A percentile compares a stretch with the other conserved stretches of the same genome.
Evolutionary conservation across 495 filamentous ascomycete genomes (phyloP).

Genomic region (Cercophora scortea): DNA sequence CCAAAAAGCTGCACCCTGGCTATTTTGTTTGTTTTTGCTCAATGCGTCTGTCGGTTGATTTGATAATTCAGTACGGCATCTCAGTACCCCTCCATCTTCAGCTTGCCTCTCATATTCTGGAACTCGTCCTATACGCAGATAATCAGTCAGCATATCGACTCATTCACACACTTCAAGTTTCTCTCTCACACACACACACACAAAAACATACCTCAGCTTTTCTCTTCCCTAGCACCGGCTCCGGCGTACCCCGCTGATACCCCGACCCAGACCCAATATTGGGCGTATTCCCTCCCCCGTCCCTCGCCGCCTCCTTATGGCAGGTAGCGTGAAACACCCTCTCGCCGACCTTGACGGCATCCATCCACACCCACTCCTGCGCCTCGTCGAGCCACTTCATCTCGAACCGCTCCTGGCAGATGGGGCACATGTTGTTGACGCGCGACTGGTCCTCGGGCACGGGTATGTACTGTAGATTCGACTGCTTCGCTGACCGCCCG

Average conservation of each 20-base stretch:
- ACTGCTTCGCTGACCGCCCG: conserved; percentile 12
- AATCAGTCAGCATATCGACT: background rate
- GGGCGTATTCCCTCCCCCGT: conserved; percentile 17
- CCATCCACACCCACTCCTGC: conserved; percentile 96
- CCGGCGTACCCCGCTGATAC: conserved; percentile 41
- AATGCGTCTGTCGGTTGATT: too few relatives aligned
- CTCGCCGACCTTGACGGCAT: conserved; percentile 69
- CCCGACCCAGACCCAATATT: conserved; percentile 28
- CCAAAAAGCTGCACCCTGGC: background rate
- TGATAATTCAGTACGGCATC: background rate
- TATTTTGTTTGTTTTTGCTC: too few relatives aligned
- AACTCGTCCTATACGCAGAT: background rate
- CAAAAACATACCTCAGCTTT: conserved; percentile 59
- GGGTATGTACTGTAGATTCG: conserved; percentile 66
- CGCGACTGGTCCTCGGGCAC: conserved; percentile 63
- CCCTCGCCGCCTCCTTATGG: conserved; percentile 72
- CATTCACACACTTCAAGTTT: background rate
- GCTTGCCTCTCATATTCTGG: background rate
- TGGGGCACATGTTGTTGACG: conserved; percentile 70
- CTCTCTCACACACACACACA: background rate
- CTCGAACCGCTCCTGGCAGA: conserved; percentile 93
- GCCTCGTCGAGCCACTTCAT: conserved; percentile 81
- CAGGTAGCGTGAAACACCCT: conserved; percentile 87
- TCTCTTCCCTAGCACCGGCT: conserved; percentile 65
- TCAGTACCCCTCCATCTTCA: background rate